Base-by-base conservation (phyloP, 352 stramenopile genomes). In the Globisporangium mamillatum region DNA sequence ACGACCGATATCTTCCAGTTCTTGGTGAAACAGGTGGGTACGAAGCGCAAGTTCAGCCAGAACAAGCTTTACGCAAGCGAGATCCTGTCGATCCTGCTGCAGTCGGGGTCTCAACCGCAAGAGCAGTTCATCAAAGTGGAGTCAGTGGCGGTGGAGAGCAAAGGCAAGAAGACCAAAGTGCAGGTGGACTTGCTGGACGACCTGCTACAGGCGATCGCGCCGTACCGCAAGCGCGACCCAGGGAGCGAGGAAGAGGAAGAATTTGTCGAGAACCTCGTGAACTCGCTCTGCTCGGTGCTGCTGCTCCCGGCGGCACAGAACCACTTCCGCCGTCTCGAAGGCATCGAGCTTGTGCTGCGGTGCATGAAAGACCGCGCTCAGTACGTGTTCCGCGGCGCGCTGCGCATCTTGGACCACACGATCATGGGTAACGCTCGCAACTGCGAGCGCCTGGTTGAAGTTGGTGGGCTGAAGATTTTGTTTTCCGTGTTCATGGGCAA, bases 251-350 rank as follows among this genome's bases (percentile, higher is more conserved):
- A 97, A 61, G 91, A 98, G 75, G 88, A 97, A 62, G 96, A 98
- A 74, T 88, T 95, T 20, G 78, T 98, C 1, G 91, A 98, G 63
- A 99, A 99, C 71, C 70, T 98, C 18, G 94, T 98, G 70, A 88
- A 97, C 69, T 66, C 80, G 41, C 74, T 98, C 8, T 93, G 84
- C 67, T 93, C 92, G 20, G 82, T 88, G 27, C 69, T 98, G 69
- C 74, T 78, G 60, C 62, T 84, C 3, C 64, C 72, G 0, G 66
- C 75, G 25, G 81, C 79, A 18, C 82, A 92, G 66, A 69, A 69
- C 41, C 80, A 82, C 10, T 91, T 90, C 66, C 82, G 84, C 0
- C 75, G 69, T 2, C 59, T 92, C 10, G 90, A 99, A 82, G 95
- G 95, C 4, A 78, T 98, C 14, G 93, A 99, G 75, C 81, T 99